Evolutionary conservation across 2,329 filamentous ascomycete species (phyloP), one percentile per base, ranked within the genome.

Genomic region (Diaporthe citrichinensis): DNA sequence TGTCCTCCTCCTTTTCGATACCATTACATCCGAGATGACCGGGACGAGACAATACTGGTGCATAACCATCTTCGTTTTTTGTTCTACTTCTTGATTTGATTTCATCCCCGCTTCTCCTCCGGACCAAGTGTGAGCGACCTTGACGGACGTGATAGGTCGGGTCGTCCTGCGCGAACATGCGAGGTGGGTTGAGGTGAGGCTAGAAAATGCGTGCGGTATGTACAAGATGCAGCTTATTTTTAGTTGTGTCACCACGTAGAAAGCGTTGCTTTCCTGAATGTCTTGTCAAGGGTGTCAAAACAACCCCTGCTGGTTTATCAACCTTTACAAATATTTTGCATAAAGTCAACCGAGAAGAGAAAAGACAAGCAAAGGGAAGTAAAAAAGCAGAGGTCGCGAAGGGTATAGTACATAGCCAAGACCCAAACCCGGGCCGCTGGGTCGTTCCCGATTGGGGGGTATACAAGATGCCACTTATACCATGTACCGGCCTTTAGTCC

Each of bases 1-100:
- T 25, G 36, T 7, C 36, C 4, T 39, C 23, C 67, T 31, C 46
- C 55, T 67, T 71, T 74, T 83, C 82, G 82, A 85, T 85, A 85
- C 83, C 83, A 84, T 78, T 67, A 59, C 23, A 59, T 41, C 39
- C 39, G 57, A 58, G 58, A 23, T 71, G 15, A 58, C 23, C 36
- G 12, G 57, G 57, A 61, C 57, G 34, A 61, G 57, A 61, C 20
- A 61, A 41, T 61, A n/a, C 23, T 39, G 57, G 23, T 61, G 57
- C 57, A 61, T 41, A 41, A 25, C 57, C 57, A 59, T 9, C 34
- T 39, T 59, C 31, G 9, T 34, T 20, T 14, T 23, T 34, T 34
- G 5, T 20, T 34, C 15, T 23, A 25, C 28, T 9, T 57, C 28
- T 34, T 23, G 15, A 49, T 23, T 34, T 23, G 15, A 49, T 23